Evolutionary conservation across 2,329 filamentous ascomycete genomes (phyloP).

Genomic region (Sclerotinia trifoliorum): DNA sequence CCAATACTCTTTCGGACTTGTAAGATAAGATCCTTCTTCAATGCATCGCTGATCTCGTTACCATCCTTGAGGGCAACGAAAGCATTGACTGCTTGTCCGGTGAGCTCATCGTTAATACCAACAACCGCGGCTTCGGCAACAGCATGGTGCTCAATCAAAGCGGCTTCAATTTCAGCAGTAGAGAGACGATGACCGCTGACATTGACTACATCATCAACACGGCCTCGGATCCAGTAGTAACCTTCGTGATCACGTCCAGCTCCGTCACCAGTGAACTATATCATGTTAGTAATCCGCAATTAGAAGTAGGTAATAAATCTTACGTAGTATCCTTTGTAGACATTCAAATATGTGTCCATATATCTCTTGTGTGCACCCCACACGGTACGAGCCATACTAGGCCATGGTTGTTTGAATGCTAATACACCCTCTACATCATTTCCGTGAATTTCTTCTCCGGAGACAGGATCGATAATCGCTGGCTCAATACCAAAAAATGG

Average conservation of each 20-base stretch:
- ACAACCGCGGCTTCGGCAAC: slow-evolving; percentile 96
- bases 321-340: slow-evolving; percentile 98
- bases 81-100: slow-evolving; percentile 94
- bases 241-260: slow-evolving; percentile 95
- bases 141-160: slow-evolving; percentile 84
- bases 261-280: slow-evolving; percentile 84
- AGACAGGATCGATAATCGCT: slow-evolving; percentile 94
- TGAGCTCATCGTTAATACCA: slow-evolving; percentile 88
- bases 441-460: slow-evolving; percentile 86
- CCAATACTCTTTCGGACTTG: slow-evolving; percentile 98
- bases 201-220: slow-evolving; percentile 98
- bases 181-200: slow-evolving; percentile 95
- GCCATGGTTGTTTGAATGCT: slow-evolving; percentile 72
- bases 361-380: slow-evolving; percentile 98
- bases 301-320: slow-evolving; percentile 43
- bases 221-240: slow-evolving; percentile 99
- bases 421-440: slow-evolving; percentile 98
- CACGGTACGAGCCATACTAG: slow-evolving; percentile 96
- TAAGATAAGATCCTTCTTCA: slow-evolving; percentile 89
- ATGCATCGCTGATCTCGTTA: slow-evolving; percentile 70
- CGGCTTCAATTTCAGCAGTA: slow-evolving; percentile 96
- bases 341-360: slow-evolving; percentile 97
- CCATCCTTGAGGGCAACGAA: slow-evolving; percentile 92
- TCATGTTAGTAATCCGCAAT: slow-evolving; percentile 25
- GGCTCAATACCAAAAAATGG: slow-evolving; percentile 99